Conservation (phyloP, 2,329 filamentous ascomycete species). For the Diplodia sapinea region DNA sequence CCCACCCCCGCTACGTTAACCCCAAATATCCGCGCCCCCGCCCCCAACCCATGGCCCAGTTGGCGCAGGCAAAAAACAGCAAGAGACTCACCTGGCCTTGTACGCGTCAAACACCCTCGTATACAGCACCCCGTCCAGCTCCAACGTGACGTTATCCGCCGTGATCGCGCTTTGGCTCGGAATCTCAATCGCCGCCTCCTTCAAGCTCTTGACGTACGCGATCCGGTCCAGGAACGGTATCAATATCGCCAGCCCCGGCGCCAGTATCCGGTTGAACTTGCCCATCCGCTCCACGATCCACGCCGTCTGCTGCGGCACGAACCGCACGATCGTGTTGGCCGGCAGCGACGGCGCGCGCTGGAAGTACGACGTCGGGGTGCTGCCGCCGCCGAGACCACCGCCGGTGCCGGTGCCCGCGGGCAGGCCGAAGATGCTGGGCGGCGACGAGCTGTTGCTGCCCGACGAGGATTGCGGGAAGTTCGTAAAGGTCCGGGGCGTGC, state of each 20-base stretch:
- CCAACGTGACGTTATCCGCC: constrained; percentile 95
- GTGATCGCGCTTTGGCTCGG: constrained; percentile 98
- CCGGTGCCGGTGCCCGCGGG: neutral
- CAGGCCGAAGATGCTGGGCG: constrained; percentile 22
- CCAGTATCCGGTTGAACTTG: constrained; percentile 90
- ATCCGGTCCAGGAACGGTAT: constrained; percentile 93
- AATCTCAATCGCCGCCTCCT: constrained; percentile 95
- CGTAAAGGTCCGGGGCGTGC: neutral
- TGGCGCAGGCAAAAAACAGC: no score
- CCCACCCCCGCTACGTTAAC: neutral
- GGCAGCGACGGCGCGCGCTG: constrained; percentile 70
- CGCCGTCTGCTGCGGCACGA: constrained; percentile 98
- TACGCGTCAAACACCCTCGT: constrained; percentile 97
- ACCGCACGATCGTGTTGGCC: constrained; percentile 92
- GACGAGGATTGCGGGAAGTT: constrained; percentile 14
- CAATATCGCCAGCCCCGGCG: constrained; percentile 88
- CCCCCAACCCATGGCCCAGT: no score
- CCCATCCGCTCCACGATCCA: constrained; percentile 99
- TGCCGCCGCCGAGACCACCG: constrained; percentile 33
- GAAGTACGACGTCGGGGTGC: constrained; percentile 74
- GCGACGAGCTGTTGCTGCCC: neutral
- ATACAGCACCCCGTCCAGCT: constrained; percentile 93
- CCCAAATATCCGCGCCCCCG: neutral
- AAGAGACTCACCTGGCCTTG: constrained; percentile 78
- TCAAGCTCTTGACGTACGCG: constrained; percentile 96